Percentiles rank a stretch among this genome's conserved stretches.
Conservation (phyloP, 257 asterid species). For the Mentha longifolia region DNA sequence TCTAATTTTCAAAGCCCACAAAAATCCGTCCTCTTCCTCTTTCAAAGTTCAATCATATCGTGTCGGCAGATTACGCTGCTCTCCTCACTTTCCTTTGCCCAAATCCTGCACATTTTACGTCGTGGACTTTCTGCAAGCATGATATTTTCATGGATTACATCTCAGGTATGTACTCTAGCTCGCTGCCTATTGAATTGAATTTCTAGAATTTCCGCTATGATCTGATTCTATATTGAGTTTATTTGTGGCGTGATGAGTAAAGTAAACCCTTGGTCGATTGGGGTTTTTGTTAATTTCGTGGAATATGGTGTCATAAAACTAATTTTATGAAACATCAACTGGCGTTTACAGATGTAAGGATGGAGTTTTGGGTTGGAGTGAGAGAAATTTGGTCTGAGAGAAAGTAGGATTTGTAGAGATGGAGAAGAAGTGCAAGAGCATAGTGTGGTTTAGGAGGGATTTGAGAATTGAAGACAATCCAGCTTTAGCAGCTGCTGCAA, state of each 20-base stretch:
- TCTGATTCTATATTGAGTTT: constrained; percentile 3
- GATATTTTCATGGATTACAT: constrained; percentile 5
- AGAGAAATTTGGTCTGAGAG: background rate
- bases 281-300: background rate
- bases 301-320: background rate
- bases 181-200: background rate
- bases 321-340: background rate
- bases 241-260: constrained; percentile 1
- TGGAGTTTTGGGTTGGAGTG: constrained; percentile 10
- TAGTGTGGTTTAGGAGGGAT: constrained; percentile 98
- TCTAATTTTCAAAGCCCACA: constrained; percentile 30
- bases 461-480: constrained; percentile 92
- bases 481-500: constrained; percentile 89
- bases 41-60: constrained; percentile 3
- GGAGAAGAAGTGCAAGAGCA: constrained; percentile 65
- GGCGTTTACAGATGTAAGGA: constrained; percentile 4
- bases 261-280: background rate
- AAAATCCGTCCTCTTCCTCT: constrained; percentile 12
- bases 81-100: constrained; percentile 1
- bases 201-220: constrained; percentile 16
- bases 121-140: constrained; percentile 6
- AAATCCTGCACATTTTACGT: background rate
- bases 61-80: constrained; percentile 28
- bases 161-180: constrained; percentile 22
- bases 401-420: constrained; percentile 35